These are phyloP conservation scores for Penicillium sp. DNA, from an alignment of 2,329 filamentous ascomycete genomes.

Conservation along the genomic window DNA sequence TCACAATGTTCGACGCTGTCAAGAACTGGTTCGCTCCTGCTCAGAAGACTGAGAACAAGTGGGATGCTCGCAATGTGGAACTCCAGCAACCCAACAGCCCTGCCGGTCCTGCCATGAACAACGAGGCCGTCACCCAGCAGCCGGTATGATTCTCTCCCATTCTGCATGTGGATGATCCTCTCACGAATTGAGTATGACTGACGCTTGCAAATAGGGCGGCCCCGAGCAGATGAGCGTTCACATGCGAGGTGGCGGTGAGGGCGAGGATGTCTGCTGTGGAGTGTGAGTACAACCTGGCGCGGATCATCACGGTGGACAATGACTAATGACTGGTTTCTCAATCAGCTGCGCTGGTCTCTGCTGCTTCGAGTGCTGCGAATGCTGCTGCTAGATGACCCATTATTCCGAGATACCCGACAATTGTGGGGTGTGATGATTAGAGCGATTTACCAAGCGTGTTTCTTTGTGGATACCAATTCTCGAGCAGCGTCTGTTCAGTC, in stretches of 20 bases:
- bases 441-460: neutral
- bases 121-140: conserved; percentile 16
- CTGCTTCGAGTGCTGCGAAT: conserved; percentile 17
- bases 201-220: conserved; percentile 2
- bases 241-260: conserved; percentile 20
- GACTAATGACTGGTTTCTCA: neutral
- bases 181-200: neutral
- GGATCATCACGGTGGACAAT: neutral
- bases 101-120: conserved; percentile 13
- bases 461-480: neutral
- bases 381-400: conserved; percentile 3
- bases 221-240: conserved; percentile 17
- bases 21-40: conserved; percentile 15
- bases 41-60: conserved; percentile 16
- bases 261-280: conserved; percentile 21
- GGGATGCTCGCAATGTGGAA: conserved; percentile 17
- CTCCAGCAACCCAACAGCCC: conserved; percentile 19
- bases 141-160: conserved; percentile 8
- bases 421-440: neutral
- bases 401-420: neutral
- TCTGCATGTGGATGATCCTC: neutral
- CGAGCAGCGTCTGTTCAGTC: neutral
- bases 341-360: conserved; percentile 20
- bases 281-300: conserved; percentile 13
- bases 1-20: conserved; percentile 16